Base-by-base conservation (phyloP, 805 yeast genomes). In the Wickerhamiella azyma region DNA sequence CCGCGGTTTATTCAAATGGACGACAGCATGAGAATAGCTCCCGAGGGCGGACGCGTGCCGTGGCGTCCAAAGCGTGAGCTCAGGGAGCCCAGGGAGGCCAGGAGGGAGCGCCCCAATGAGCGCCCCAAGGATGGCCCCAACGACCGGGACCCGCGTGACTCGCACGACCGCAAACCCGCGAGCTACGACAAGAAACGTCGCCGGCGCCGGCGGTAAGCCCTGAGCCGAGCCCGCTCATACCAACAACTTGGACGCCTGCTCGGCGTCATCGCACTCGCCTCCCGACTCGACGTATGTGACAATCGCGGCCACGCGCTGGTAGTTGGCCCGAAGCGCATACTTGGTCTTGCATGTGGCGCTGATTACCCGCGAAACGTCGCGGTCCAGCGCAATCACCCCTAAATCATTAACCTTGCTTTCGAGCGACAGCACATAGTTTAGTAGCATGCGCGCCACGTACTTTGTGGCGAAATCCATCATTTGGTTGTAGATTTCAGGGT, bases 201-300 rank as follows among this genome's bases (percentile, higher is more conserved):
- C 33, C 33, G 33, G 9, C 5, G 5, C 4, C 24, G 24, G 6
- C 24, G 24, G 6, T 21, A 21, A 7, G 24, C 24, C 24, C n/a
- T n/a, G 24, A 4, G 24, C 24, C 7, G 7, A 7, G 24, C 24
- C 24, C 24, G 24, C 24, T 21, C 24, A 30, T 2, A 30, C 33
- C 16, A 30, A 6, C 9, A 30, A 8, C 33, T 30, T 30, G 5
- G 33, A 8, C 7, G 33, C 33, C 16, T n/a, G 14, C 16, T 30
- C 33, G 33, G 14, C n/a, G 16, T 30, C 33, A 3, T 30, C 33
- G 33, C 33, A 66, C 39, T 72, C 66, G 41, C 70, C 73, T 54
- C 85, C 96, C 64, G 85, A 71, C 4, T 94, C 92, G 36, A 86
- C 67, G 39, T 85, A 68, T 68, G 85, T 73, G 17, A 85, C 81